A percentile compares a stretch with the other conserved stretches of the same genome.
phyloP scores from a whole-genome alignment of 192 early-diverging fungal genomes.

The Linnemannia schmuckeri region DNA sequence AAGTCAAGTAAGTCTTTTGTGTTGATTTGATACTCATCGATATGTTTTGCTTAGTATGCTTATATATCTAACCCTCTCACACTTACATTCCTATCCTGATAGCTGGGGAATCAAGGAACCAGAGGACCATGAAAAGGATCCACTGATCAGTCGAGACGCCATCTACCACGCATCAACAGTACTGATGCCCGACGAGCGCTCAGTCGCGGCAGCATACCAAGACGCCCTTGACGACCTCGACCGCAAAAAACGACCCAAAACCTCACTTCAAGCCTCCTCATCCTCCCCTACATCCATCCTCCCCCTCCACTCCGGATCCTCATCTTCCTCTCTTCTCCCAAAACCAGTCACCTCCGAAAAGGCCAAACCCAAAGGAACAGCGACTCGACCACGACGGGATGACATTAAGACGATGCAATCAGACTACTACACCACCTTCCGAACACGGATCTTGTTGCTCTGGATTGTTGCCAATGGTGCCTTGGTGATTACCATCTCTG shows the following conservation, averaged over 20 bases:
- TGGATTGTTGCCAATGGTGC: conserved; percentile 53
- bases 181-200: conserved; percentile 49
- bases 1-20: conserved; percentile 51
- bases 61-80: neutral
- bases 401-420: conserved; percentile 55
- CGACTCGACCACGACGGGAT: conserved; percentile 11
- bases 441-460: conserved; percentile 36
- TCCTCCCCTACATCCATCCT: conserved; percentile 22
- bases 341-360: neutral
- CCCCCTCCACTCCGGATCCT: conserved; percentile 9
- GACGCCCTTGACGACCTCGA: conserved; percentile 51
- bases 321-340: neutral
- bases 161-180: conserved; percentile 55
- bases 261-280: neutral
- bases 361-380: neutral
- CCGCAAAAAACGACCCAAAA: conserved; percentile 31
- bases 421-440: conserved; percentile 48
- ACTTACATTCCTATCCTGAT: neutral
- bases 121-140: conserved; percentile 53
- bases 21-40: neutral
- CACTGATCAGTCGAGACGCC: conserved; percentile 45
- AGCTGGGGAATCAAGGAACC: conserved; percentile 58
- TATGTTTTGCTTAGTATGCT: neutral
- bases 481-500: conserved; percentile 52
- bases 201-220: conserved; percentile 30